Conservation (phyloP, 805 yeast genomes). For the Wickerhamiella azyma region DNA sequence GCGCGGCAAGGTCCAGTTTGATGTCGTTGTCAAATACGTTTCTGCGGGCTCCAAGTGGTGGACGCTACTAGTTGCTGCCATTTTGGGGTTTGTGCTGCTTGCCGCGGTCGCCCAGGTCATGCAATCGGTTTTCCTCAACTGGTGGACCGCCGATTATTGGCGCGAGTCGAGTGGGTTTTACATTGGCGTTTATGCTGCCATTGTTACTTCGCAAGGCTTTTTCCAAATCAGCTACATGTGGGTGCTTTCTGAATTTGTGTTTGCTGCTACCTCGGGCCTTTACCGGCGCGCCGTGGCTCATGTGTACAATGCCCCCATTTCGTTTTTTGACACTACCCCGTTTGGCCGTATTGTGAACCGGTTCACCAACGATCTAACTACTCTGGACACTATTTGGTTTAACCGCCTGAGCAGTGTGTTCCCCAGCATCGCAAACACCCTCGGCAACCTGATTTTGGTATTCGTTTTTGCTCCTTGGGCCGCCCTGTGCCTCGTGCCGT, state of each 20-base stretch:
- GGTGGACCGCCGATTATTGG: constrained; percentile 57
- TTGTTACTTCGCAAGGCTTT: constrained; percentile 36
- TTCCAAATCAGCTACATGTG: neutral
- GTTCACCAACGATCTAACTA: constrained; percentile 78
- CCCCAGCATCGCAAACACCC: constrained; percentile 39
- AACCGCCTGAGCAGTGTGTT: constrained; percentile 52
- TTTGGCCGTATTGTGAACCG: constrained; percentile 75
- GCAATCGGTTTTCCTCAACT: constrained; percentile 40
- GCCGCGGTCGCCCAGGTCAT: constrained; percentile 35
- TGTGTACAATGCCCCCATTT: constrained; percentile 65
- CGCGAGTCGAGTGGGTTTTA: constrained; percentile 39
- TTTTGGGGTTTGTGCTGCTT: constrained; percentile 18
- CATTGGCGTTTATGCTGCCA: constrained; percentile 47
- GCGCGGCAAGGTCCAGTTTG: neutral
- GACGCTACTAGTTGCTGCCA: neutral
- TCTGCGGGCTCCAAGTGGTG: neutral
- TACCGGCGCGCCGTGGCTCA: constrained; percentile 46
- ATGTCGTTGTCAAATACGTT: neutral
- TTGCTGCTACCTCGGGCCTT: constrained; percentile 41
- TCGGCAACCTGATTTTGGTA: constrained; percentile 52
- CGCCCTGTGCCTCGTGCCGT: constrained; percentile 36
- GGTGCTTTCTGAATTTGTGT: constrained; percentile 31
- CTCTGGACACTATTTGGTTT: constrained; percentile 62
- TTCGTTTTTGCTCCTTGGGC: constrained; percentile 67
- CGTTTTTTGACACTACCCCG: constrained; percentile 73